A percentile compares a stretch with the other conserved stretches of the same genome.
Conservation (phyloP, 192 early-diverging fungal genomes). For the Pecoramyces ruminantium region DNA sequence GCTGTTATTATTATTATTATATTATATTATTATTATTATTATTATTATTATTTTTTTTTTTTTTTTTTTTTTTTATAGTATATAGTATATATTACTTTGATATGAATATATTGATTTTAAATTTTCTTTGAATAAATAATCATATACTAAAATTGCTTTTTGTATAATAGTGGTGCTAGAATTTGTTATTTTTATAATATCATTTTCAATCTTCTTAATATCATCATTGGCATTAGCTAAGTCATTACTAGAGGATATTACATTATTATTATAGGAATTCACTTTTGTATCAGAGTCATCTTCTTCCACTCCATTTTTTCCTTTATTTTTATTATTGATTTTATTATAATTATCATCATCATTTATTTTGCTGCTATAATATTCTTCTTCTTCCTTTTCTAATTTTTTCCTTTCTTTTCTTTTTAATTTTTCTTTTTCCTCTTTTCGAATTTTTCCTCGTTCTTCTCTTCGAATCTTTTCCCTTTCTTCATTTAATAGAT, state of each 20-base stretch:
- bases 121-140: not conserved
- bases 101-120: not conserved
- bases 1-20: too few species aligned
- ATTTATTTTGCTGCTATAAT: not conserved
- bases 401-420: not conserved
- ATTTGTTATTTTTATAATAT: not conserved
- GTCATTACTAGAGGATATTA: not conserved
- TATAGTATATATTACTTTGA: too few species aligned
- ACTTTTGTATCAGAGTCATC: not conserved
- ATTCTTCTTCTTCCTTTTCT: not conserved
- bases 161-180: not conserved
- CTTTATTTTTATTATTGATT: not conserved
- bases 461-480: not conserved
- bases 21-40: not conserved
- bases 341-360: not conserved
- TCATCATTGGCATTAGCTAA: not conserved
- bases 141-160: not conserved
- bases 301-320: not conserved
- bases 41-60: not conserved
- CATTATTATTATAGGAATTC: not conserved
- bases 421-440: not conserved
- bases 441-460: not conserved
- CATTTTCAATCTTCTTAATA: not conserved
- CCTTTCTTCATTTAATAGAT: not conserved
- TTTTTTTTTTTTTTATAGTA: not conserved